These are phyloP conservation scores for Leucoagaricus sp. DNA, from an alignment of 1,284 basidiomycete species.

Conservation along the genomic window DNA sequence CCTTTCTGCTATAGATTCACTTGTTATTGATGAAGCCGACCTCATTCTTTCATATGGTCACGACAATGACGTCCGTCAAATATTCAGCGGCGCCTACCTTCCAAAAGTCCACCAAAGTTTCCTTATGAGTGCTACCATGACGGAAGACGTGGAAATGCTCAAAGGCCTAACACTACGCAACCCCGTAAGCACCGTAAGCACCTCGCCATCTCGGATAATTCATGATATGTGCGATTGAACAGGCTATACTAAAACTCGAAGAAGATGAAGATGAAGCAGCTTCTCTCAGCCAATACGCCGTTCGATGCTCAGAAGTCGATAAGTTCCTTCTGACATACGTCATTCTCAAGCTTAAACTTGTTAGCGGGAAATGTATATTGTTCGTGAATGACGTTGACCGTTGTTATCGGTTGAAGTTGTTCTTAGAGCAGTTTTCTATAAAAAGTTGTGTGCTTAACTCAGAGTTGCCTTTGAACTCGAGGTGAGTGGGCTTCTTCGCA, in stretches of 20 bases:
- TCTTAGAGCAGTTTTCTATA: conserved; percentile 97
- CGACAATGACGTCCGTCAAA: conserved; percentile 86
- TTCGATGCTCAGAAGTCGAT: conserved; percentile 88
- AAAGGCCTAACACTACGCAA: conserved; percentile 88
- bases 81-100: conserved; percentile 77
- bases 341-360: conserved; percentile 91
- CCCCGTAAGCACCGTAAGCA: conserved; percentile 60
- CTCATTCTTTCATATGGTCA: conserved; percentile 97
- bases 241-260: conserved; percentile 86
- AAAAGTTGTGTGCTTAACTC: conserved; percentile 97
- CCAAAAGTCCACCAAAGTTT: conserved; percentile 94
- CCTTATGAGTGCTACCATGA: conserved; percentile 98
- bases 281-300: conserved; percentile 85
- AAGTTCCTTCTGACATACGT: conserved; percentile 96
- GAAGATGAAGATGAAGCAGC: conserved; percentile 81
- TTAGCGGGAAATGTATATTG: conserved; percentile 95
- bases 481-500: conserved; percentile 41
- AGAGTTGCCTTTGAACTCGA: conserved; percentile 92
- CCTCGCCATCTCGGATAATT: background rate
- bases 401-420: conserved; percentile 93
- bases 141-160: conserved; percentile 90
- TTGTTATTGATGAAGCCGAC: conserved; percentile 98
- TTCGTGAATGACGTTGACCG: conserved; percentile 98
- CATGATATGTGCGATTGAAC: conserved; percentile 31
- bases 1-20: conserved; percentile 70